A percentile compares a stretch with the other conserved stretches of the same genome.
phyloP scores from a whole-genome alignment of 2,329 filamentous ascomycete species.

The Blastomyces parvus region DNA sequence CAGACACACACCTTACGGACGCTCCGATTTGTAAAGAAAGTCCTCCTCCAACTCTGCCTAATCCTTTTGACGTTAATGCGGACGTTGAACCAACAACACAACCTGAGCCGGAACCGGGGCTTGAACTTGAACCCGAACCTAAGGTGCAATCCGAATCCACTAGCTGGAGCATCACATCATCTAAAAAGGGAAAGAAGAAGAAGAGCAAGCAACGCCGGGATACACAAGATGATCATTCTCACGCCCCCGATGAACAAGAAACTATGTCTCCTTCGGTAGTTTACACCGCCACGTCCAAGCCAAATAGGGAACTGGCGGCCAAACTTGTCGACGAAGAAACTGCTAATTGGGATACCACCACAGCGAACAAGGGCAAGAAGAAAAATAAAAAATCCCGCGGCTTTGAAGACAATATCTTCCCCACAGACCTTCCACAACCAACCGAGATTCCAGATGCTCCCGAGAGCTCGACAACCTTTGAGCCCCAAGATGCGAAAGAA shows the following conservation, averaged over 20 bases:
- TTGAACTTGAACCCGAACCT: background rate
- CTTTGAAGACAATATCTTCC: background rate
- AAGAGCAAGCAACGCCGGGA: background rate
- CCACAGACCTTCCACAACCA: background rate
- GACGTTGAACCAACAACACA: background rate
- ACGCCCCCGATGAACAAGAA: background rate
- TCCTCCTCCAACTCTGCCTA: background rate
- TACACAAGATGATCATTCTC: background rate
- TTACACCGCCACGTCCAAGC: background rate
- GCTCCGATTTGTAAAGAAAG: background rate
- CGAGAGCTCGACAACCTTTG: background rate
- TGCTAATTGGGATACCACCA: background rate
- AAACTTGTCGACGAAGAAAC: background rate
- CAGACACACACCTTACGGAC: background rate
- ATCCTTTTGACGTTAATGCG: background rate
- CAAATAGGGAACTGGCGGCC: background rate
- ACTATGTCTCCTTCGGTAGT: background rate
- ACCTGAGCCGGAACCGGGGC: background rate
- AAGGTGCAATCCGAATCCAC: background rate
- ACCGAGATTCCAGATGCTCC: background rate
- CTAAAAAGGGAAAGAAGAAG: slow-evolving; percentile 1
- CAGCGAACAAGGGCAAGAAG: slow-evolving; percentile 11
- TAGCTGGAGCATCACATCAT: background rate
- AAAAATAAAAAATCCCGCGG: slow-evolving; percentile 16
- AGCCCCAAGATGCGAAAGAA: background rate